A percentile compares a stretch with the other conserved stretches of the same genome.
These are phyloP conservation scores for Trypanosoma mega DNA, from an alignment of 208 protist species.

Conservation along the genomic window DNA sequence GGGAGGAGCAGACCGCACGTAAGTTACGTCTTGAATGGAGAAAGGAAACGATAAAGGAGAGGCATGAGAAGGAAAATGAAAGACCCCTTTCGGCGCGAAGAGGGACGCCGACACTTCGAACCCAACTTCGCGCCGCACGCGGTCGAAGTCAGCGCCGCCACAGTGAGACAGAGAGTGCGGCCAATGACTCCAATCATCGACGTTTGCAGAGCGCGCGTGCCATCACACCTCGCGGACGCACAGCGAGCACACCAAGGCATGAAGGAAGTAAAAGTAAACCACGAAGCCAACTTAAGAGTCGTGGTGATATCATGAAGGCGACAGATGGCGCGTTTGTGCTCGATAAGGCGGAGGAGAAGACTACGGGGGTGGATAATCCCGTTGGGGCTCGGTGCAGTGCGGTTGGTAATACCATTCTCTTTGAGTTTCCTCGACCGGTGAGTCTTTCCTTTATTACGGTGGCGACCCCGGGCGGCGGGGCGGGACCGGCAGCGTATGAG, in stretches of 20 bases:
- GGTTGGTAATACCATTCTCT: slow-evolving; percentile 18
- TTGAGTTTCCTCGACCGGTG: slow-evolving; percentile 28
- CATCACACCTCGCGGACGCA: no score
- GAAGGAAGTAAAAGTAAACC: no score
- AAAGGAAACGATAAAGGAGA: background rate
- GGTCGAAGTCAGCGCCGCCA: background rate
- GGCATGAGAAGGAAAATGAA: background rate
- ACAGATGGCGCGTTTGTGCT: background rate
- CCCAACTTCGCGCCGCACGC: slow-evolving; percentile 3
- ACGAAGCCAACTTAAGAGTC: no score
- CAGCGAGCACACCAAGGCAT: no score
- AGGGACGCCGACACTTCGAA: slow-evolving; percentile 9
- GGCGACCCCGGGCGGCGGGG: slow-evolving; percentile 19
- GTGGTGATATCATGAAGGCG: no score
- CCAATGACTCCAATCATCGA: background rate
- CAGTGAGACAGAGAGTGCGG: background rate
- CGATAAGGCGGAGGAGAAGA: background rate
- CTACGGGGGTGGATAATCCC: background rate
- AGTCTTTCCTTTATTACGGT: slow-evolving; percentile 28
- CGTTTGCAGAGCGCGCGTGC: no score
- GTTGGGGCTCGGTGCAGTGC: slow-evolving; percentile 8
- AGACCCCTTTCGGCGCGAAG: background rate
- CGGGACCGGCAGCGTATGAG: slow-evolving; percentile 21
- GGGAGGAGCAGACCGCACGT: background rate
- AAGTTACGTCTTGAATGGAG: background rate